A percentile compares a stretch with the other conserved stretches of the same genome.
These are phyloP conservation scores for Dictyostelium purpureum DNA, from an alignment of 78 protist species.

Conservation along the genomic window DNA sequence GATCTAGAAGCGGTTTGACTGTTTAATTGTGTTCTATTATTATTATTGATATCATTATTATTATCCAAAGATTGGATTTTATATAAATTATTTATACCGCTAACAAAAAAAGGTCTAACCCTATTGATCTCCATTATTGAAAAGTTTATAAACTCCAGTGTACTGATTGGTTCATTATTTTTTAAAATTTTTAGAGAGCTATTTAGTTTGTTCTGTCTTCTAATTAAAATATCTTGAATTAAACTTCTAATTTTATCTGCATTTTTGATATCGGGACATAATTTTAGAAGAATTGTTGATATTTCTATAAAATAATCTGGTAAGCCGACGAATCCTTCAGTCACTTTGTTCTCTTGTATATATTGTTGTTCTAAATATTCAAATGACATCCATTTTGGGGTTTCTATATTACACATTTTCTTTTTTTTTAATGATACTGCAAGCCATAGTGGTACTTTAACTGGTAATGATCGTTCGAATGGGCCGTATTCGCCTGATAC, in stretches of 20 bases:
- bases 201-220: constrained; percentile 28
- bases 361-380: constrained; percentile 5
- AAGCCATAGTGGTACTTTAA: constrained; percentile 47
- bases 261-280: constrained; percentile 14
- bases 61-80: background rate
- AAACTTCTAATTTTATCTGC: constrained; percentile 6
- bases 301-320: constrained; percentile 57
- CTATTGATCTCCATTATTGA: constrained; percentile 61
- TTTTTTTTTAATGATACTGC: constrained; percentile 55
- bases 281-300: background rate
- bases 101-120: background rate
- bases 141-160: constrained; percentile 10
- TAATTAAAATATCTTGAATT: background rate
- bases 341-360: background rate
- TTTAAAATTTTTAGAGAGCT: background rate
- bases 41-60: background rate
- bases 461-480: constrained; percentile 13
- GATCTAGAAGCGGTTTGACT: background rate
- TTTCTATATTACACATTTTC: constrained; percentile 46
- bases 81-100: constrained; percentile 27
- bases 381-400: constrained; percentile 35
- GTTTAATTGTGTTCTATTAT: background rate
- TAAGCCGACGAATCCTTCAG: constrained; percentile 2
- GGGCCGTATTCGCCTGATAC: constrained; percentile 64
- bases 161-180: background rate